These are phyloP conservation scores for Lobosporangium transversale DNA, from an alignment of 192 early-diverging fungal species.

Conservation along the genomic window DNA sequence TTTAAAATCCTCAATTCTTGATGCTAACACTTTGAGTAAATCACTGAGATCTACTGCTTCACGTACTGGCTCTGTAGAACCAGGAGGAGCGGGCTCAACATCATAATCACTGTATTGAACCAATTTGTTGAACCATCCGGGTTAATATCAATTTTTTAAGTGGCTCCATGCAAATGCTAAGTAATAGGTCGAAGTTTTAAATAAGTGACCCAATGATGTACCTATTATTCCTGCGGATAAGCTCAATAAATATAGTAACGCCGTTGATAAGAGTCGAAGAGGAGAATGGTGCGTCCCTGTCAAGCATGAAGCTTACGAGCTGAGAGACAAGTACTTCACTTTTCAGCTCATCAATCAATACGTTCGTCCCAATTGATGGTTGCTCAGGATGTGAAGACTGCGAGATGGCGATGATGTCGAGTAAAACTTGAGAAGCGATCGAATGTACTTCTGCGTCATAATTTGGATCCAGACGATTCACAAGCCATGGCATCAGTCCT, in stretches of 20 bases:
- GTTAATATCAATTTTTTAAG: no score
- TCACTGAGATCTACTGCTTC: slow-evolving; percentile 85
- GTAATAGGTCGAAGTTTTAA: no score
- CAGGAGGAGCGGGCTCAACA: slow-evolving; percentile 47
- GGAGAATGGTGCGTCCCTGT: slow-evolving; percentile 75
- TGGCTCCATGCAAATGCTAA: no score
- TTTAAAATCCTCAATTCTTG: slow-evolving; percentile 81
- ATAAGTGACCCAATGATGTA: no score
- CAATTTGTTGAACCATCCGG: no score
- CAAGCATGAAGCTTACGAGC: slow-evolving; percentile 91
- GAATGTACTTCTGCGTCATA: slow-evolving; percentile 86
- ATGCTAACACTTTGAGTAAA: slow-evolving; percentile 86
- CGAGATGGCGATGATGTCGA: slow-evolving; percentile 86
- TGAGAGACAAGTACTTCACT: slow-evolving; percentile 82
- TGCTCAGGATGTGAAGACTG: slow-evolving; percentile 74
- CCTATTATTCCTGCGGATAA: slow-evolving; percentile 97
- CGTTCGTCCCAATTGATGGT: slow-evolving; percentile 72
- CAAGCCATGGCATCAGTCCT: slow-evolving; percentile 79
- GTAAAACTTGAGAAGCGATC: slow-evolving; percentile 80
- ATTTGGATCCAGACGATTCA: slow-evolving; percentile 82
- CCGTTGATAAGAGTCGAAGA: slow-evolving; percentile 93
- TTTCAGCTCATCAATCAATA: slow-evolving; percentile 71
- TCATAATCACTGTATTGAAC: slow-evolving; percentile 53
- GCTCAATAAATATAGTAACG: slow-evolving; percentile 96
- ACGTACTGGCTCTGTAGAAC: slow-evolving; percentile 31